Evolutionary conservation across 2,329 filamentous ascomycete species (phyloP).

Genomic region (Aspergillus cejpii): DNA sequence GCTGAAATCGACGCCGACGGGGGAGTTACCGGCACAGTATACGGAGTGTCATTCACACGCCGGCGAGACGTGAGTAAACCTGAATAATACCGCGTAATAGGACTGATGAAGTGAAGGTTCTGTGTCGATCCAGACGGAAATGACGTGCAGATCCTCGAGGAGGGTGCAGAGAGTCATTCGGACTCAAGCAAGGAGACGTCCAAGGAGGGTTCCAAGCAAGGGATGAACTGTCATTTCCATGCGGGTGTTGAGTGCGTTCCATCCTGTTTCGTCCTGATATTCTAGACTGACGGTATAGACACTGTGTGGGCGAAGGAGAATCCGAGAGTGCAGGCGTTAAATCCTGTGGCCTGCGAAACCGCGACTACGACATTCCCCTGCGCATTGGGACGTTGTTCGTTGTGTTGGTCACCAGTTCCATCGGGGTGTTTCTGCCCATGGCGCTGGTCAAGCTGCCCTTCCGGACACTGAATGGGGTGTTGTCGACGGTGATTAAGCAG

Average conservation of each 20-base stretch:
- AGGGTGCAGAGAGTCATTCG: conserved; percentile 27
- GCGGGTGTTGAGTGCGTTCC: conserved; percentile 64
- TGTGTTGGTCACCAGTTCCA: conserved; percentile 59
- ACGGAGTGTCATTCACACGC: conserved; percentile 61
- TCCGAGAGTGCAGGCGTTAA: conserved; percentile 29
- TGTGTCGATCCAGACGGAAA: conserved; percentile 55
- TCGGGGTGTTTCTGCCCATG: conserved; percentile 65
- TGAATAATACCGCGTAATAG: not conserved
- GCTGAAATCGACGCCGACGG: conserved; percentile 48
- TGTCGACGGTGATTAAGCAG: conserved; percentile 62
- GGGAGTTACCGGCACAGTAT: conserved; percentile 53
- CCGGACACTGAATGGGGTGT: conserved; percentile 41
- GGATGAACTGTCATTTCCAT: conserved; percentile 63
- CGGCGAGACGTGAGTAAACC: conserved; percentile 45
- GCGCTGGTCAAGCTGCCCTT: conserved; percentile 54
- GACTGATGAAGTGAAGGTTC: conserved; percentile 43
- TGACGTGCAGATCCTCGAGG: conserved; percentile 53
- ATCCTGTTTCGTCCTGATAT: not conserved
- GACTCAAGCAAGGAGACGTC: conserved; percentile 5
- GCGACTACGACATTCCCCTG: conserved; percentile 61
- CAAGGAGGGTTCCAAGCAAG: conserved; percentile 13
- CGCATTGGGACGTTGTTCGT: conserved; percentile 67
- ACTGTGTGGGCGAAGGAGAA: conserved; percentile 51
- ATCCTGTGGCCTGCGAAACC: conserved; percentile 44
- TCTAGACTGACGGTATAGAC: conserved; percentile 18